Evolutionary conservation across 176 grass and related monocot species (phyloP).

Genomic region (Alloteropsis semialata): DNA sequence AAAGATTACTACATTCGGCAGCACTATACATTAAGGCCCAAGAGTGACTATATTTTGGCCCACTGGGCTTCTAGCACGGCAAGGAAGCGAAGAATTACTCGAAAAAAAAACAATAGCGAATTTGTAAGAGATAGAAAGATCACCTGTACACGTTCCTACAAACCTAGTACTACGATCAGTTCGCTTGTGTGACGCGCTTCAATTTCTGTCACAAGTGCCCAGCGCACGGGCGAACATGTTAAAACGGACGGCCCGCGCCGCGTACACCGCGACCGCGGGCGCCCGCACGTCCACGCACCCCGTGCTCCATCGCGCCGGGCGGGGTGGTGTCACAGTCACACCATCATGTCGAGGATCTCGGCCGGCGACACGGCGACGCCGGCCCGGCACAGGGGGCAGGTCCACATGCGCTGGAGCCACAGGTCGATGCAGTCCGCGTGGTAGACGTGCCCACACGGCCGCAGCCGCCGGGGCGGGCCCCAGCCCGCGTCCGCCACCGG

Average conservation of each 20-base stretch:
- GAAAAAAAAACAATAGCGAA: too few relatives aligned
- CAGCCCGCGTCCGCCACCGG: background rate
- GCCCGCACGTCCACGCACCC: background rate
- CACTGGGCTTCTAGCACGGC: background rate
- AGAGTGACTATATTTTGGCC: background rate
- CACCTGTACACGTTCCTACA: background rate
- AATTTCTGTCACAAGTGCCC: background rate
- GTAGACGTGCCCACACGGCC: conserved; percentile 34
- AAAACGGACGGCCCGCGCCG: too few relatives aligned
- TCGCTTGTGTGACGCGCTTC: background rate
- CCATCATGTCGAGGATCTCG: conserved; percentile 11
- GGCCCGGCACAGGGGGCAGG: conserved; percentile 39
- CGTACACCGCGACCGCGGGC: background rate
- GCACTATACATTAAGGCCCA: background rate
- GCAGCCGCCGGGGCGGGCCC: conserved; percentile 18
- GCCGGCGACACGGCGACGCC: background rate
- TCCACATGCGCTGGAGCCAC: conserved; percentile 28
- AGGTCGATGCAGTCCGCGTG: conserved; percentile 31
- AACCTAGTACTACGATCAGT: background rate
- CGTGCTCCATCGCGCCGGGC: too few relatives aligned
- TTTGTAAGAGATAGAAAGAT: background rate
- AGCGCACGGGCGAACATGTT: background rate
- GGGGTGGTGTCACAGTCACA: too few relatives aligned
- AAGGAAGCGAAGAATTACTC: too few relatives aligned
- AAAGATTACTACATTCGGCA: background rate